These are phyloP conservation scores for Yarrowia hollandica DNA, from an alignment of 805 yeast genomes.

Conservation along the genomic window DNA sequence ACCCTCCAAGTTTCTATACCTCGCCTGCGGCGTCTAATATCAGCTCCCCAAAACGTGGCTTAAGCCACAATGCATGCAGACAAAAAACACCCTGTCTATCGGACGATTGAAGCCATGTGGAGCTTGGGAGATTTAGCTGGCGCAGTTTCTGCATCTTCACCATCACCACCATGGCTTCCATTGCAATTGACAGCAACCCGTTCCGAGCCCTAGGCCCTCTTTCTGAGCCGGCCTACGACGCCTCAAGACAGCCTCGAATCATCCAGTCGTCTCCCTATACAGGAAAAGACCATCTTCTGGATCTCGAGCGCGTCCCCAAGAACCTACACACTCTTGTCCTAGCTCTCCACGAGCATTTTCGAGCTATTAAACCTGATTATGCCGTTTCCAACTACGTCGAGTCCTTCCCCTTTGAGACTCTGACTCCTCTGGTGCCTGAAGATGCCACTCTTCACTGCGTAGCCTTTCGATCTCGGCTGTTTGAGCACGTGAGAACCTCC, in stretches of 20 bases:
- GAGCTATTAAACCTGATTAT: neutral
- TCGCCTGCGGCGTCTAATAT: neutral
- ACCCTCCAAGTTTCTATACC: neutral
- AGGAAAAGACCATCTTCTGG: neutral
- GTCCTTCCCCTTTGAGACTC: neutral
- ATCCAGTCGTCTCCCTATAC: constrained; percentile 9
- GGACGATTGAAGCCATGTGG: neutral
- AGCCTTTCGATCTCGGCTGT: constrained; percentile 43
- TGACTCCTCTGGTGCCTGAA: neutral
- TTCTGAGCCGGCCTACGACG: neutral
- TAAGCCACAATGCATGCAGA: constrained; percentile 1
- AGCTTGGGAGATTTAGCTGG: constrained; percentile 1
- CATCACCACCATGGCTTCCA: constrained; percentile 2
- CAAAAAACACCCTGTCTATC: neutral
- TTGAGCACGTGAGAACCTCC: constrained; percentile 38
- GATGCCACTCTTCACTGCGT: constrained; percentile 33
- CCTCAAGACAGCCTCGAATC: neutral
- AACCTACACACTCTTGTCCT: constrained; percentile 1
- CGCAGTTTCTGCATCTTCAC: neutral
- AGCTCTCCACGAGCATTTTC: neutral
- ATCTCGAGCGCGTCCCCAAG: neutral
- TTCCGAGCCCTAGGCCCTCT: neutral
- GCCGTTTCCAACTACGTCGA: neutral
- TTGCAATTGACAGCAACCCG: constrained; percentile 18
- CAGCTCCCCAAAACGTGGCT: neutral